Evolutionary conservation across 1,284 basidiomycete genomes (phyloP), one percentile per base, ranked within the genome.

Genomic region (Marasmius sp.): DNA sequence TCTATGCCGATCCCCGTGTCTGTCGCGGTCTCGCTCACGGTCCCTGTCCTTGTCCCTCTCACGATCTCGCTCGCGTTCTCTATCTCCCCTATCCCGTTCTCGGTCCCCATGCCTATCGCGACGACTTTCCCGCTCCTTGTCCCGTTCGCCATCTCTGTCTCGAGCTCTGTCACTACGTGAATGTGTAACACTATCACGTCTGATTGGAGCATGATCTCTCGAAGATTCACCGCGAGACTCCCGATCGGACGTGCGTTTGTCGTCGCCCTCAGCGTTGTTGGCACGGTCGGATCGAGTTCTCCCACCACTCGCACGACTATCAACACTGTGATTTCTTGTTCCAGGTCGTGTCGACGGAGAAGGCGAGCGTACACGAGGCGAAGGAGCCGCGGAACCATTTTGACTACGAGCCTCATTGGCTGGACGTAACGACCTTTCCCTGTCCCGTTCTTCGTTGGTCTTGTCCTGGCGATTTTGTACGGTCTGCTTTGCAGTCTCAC

Each of bases 371-470:
- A 79, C 80, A 49, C 84, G 83, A 57, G 88, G 84, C n/a, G 88
- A 86, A 27, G 82, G 79, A 14, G 79, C 79, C 38, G 79, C 76
- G 57, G 83, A 80, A 18, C 77, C 79, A 66, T 77, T 78, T 60
- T 82, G 81, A 63, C 73, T 76, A 27, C 83, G 81, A 38, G 72
- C 66, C 49, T 79, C 77, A 6, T 69, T 59, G 61, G 61, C 53
- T 61, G 69, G 62, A 56, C 72, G 66, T 56, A 76, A 75, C 3
- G 66, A 68, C 61, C 80, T 81, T 22, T 86, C 83, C 34, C 80
- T 79, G 52, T 63, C 63, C 90, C 7, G 88, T 91, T 69, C 90
- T 88, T 56, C 91, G 83, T 6, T 93, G 79, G 67, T 92, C 92
- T 67, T 92, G 91, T 27, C 27, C 27, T 27, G 27, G 27, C 27